Evolutionary conservation across 2,329 filamentous ascomycete species (phyloP).

Genomic region (Colletotrichum eleusines): DNA sequence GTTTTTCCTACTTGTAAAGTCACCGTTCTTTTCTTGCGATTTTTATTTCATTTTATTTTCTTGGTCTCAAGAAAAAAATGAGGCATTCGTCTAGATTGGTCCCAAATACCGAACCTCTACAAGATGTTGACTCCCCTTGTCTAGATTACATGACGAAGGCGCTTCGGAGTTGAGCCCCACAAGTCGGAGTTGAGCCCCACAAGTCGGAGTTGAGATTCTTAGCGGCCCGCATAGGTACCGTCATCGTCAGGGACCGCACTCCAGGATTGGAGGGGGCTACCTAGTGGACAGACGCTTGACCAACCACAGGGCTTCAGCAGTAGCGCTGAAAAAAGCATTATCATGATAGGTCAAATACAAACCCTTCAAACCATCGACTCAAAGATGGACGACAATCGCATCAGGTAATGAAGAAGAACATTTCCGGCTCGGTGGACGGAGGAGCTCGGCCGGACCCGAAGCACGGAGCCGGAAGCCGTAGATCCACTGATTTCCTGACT

Average conservation of each 20-base stretch:
- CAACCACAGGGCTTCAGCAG: too few relatives aligned
- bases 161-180: constrained; percentile 31
- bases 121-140: neutral
- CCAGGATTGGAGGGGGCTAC: too few relatives aligned
- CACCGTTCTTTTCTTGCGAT: neutral
- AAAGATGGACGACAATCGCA: neutral
- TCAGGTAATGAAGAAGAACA: neutral
- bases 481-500: neutral
- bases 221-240: too few relatives aligned
- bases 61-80: neutral
- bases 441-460: neutral
- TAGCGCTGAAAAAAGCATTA: neutral
- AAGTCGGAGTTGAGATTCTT: constrained; percentile 21
- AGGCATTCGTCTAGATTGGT: too few relatives aligned
- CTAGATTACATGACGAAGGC: neutral
- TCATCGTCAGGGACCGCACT: too few relatives aligned
- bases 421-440: neutral
- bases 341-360: too few relatives aligned
- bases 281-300: neutral
- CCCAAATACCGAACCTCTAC: neutral
- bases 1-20: neutral
- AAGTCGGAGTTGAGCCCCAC: constrained; percentile 34
- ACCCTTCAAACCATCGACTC: neutral
- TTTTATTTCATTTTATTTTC: too few relatives aligned
- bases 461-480: neutral